These are phyloP conservation scores for Termitomyces bulborhizus DNA, from an alignment of 768 basidiomycete genomes.

Conservation along the genomic window DNA sequence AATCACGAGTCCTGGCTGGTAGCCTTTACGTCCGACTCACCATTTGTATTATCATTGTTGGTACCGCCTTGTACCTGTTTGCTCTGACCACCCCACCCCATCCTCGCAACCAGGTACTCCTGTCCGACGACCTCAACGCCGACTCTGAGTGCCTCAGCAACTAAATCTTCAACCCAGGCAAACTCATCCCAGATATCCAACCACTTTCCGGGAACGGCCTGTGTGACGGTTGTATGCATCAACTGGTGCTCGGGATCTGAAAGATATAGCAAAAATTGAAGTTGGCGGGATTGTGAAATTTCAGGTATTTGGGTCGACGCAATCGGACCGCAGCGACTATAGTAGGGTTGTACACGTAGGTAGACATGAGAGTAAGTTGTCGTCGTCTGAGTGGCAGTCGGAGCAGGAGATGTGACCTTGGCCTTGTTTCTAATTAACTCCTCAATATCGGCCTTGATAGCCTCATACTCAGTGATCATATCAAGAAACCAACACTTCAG, in stretches of 20 bases:
- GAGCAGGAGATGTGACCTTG: slow-evolving; percentile 26
- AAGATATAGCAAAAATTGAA: slow-evolving; percentile 68
- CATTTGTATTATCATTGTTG: slow-evolving; percentile 2
- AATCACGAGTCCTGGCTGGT: slow-evolving; percentile 23
- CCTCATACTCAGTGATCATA: neutral
- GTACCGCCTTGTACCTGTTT: slow-evolving; percentile 8
- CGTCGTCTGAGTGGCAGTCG: slow-evolving; percentile 36
- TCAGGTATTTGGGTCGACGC: slow-evolving; percentile 20
- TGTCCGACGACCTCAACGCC: slow-evolving; percentile 90
- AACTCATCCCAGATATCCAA: slow-evolving; percentile 85
- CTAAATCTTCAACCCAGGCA: slow-evolving; percentile 93
- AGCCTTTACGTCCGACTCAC: slow-evolving; percentile 13
- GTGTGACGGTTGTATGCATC: slow-evolving; percentile 71
- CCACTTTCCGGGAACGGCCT: slow-evolving; percentile 82
- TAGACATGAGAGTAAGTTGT: slow-evolving; percentile 88
- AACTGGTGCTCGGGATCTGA: slow-evolving; percentile 79
- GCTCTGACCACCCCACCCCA: slow-evolving; percentile 61
- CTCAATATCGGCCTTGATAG: slow-evolving; percentile 66
- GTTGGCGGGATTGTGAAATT: slow-evolving; percentile 37
- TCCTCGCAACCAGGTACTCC: slow-evolving; percentile 80
- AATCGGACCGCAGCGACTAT: slow-evolving; percentile 39
- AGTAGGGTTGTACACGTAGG: slow-evolving; percentile 88
- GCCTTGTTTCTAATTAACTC: slow-evolving; percentile 63
- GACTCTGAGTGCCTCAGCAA: slow-evolving; percentile 80
- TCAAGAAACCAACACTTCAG: slow-evolving; percentile 2